Base-by-base conservation (phyloP, 2,329 filamentous ascomycete species). In the Fusarium sororula region DNA sequence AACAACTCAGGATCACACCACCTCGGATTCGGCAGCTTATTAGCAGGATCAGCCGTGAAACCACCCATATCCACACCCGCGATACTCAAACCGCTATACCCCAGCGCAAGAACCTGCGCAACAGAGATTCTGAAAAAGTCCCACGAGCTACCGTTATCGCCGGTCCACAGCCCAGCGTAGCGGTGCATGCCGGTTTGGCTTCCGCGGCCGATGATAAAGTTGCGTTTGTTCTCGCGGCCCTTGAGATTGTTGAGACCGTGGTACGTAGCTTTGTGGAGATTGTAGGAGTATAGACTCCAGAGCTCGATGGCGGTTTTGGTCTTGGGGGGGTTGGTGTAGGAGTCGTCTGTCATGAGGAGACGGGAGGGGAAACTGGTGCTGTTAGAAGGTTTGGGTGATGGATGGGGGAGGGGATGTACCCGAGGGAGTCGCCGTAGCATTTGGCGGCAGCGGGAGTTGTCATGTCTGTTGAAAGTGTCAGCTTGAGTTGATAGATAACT, bases 281-380 rank as follows among this genome's bases (percentile, higher is more conserved):
- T 63, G 41, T 60, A 63, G 5, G 61, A 63, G 28, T 63, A 60
- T 0, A 63, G 51, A 11, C 37, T 44, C 59, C 59, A 63, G 12
- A 63, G 51, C 9, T 63, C 59, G 26, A 63, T 63, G 13, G 59
- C 59, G 9, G 59, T 63, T 26, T 63, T 63, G 30, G n/a, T 38
- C 22, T 58, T 47, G 10, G 59, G 51, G 6, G 30, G n/a, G 26
- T 41, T 9, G 10, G 28, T 14, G 22, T 41, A 41, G 17, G 24
- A 39, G 24, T 63, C 59, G 30, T 63, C 59, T 20, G 59, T 63
- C 59, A 63, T 63, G 15, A 38, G 13, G 11, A 63, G 32, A 8
- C 59, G 32, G 5, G 59, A 63, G 17, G 59, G 59, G 26, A 63
- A 63, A 7, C 59, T 57, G 6, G 10, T 13, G 0, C 7, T 12